Percentiles rank a stretch among this genome's conserved stretches.
phyloP scores from a whole-genome alignment of 2,329 filamentous ascomycete species.

The Sarocladium brachiariae region DNA sequence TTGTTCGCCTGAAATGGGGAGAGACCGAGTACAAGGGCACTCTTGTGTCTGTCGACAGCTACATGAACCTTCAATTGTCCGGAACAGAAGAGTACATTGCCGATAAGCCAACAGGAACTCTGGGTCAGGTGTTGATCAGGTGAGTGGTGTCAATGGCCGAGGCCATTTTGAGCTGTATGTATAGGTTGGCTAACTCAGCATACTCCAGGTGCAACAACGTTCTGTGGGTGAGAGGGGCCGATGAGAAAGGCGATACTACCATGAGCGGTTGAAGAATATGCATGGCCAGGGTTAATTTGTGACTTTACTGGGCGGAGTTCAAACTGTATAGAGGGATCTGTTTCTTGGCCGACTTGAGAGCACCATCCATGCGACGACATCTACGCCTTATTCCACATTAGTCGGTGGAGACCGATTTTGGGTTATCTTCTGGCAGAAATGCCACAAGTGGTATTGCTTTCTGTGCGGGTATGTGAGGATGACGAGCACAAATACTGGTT shows the following conservation, averaged over 20 bases:
- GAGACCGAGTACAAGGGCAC: slow-evolving; percentile 95
- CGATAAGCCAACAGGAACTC: slow-evolving; percentile 72
- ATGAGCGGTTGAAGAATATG: slow-evolving; percentile 43
- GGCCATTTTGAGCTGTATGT: too few relatives aligned
- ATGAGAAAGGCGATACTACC: slow-evolving; percentile 46
- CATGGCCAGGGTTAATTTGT: not conserved
- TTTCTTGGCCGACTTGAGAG: slow-evolving; percentile 1
- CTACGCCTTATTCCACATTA: not conserved
- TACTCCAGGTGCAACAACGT: slow-evolving; percentile 81
- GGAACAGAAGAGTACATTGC: slow-evolving; percentile 89
- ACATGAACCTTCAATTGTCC: slow-evolving; percentile 96
- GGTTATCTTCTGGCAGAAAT: too few relatives aligned
- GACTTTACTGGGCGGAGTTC: slow-evolving; percentile 6
- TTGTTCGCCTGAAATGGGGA: slow-evolving; percentile 95
- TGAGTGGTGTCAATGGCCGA: slow-evolving; percentile 41
- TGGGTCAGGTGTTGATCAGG: slow-evolving; percentile 92
- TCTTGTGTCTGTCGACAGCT: slow-evolving; percentile 89
- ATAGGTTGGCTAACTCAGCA: too few relatives aligned
- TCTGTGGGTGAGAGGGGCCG: slow-evolving; percentile 72
- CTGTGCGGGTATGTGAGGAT: too few relatives aligned
- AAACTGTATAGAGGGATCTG: slow-evolving; percentile 9
- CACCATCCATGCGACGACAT: slow-evolving; percentile 9
- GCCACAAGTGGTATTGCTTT: too few relatives aligned
- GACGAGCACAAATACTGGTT: too few relatives aligned
- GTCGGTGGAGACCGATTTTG: too few relatives aligned